Conservation (phyloP, 305 asterid species). For the Rubia peregrina region DNA sequence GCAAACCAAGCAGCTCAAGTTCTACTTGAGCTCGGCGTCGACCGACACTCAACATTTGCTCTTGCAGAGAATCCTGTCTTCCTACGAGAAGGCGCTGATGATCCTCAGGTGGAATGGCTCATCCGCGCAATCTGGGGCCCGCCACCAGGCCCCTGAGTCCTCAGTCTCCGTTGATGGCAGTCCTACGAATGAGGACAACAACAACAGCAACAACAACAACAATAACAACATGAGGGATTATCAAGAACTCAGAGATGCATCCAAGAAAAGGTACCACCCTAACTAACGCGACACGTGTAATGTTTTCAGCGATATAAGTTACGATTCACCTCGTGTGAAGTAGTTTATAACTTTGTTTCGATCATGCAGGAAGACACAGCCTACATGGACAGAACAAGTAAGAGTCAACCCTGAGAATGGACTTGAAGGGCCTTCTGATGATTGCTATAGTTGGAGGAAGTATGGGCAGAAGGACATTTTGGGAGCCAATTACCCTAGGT, state of each 20-base stretch:
- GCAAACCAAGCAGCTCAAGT: conserved; percentile 57
- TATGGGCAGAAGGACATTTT: conserved; percentile 93
- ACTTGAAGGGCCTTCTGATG: conserved; percentile 72
- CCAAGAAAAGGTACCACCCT: conserved; percentile 59
- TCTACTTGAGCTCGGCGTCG: conserved; percentile 40
- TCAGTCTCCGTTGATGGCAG: conserved; percentile 46
- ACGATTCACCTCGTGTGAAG: background rate
- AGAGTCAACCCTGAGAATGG: conserved; percentile 49
- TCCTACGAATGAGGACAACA: conserved; percentile 38
- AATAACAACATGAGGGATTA: conserved; percentile 25
- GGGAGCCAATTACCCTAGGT: conserved; percentile 92
- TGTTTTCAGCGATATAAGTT: background rate
- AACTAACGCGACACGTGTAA: background rate
- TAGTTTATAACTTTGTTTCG: conserved; percentile 11
- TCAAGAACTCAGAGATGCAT: conserved; percentile 26
- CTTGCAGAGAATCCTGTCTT: conserved; percentile 46
- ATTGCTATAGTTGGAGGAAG: conserved; percentile 82
- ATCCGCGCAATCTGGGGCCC: conserved; percentile 19
- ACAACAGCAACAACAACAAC: conserved; percentile 7
- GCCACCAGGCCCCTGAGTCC: conserved; percentile 27
- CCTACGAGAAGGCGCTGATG: conserved; percentile 56
- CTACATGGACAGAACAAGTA: conserved; percentile 64
- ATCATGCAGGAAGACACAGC: conserved; percentile 55
- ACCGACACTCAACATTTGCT: conserved; percentile 39
- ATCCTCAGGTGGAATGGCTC: conserved; percentile 46